Base-by-base conservation (phyloP, 2,329 filamentous ascomycete genomes). In the Xylaria multiplex region DNA sequence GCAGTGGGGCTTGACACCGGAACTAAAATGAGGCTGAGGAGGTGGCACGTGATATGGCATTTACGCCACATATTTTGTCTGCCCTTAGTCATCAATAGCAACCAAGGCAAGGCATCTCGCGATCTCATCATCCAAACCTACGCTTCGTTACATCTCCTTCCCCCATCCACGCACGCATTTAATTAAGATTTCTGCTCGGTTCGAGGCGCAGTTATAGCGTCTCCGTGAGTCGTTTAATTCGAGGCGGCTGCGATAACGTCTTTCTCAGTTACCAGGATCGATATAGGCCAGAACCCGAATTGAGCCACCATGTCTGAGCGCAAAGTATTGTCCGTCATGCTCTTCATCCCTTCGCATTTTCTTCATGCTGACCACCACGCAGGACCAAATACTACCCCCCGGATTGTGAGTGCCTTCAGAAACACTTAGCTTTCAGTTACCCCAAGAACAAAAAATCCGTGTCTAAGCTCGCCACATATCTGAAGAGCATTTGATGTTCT, bases 321-420 rank as follows among this genome's bases (percentile, higher is more conserved):
- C 69, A 82, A 82, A 76, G 80, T 81, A 46, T 71, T 81, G 72
- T 73, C 59, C 16, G 73, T 71, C 55, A 66, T 40, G 3, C 55
- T 43, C 48, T 37, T 69, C 37, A 48, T 65, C 35, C 52, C 62
- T 48, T 30, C 6, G 24, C 37, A 35, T 24, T 37, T 45, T 62
- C 27, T 24, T 40, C 13, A 48, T 71, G 45, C 73, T 75, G 69
- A 74, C 66, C 19, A 45, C 42, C 11, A 5, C 45, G 2, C 42
- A 57, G 60, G 72, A 73, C 72, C 57, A 87, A 88, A 77, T 88
- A 87, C 78, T 89, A 85, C 73, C 87, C 87, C 80, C 91, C 80
- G 83, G 93, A 98, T 78, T 99, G 67, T 69, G 57, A 69, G 67
- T 66, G 43, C 49, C 32, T 3, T 22, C 32, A 11, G 14, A 7